Percentiles rank a stretch among this genome's conserved stretches.
These are phyloP conservation scores for Boletus insuetus DNA, from an alignment of 768 basidiomycete genomes.

Conservation along the genomic window DNA sequence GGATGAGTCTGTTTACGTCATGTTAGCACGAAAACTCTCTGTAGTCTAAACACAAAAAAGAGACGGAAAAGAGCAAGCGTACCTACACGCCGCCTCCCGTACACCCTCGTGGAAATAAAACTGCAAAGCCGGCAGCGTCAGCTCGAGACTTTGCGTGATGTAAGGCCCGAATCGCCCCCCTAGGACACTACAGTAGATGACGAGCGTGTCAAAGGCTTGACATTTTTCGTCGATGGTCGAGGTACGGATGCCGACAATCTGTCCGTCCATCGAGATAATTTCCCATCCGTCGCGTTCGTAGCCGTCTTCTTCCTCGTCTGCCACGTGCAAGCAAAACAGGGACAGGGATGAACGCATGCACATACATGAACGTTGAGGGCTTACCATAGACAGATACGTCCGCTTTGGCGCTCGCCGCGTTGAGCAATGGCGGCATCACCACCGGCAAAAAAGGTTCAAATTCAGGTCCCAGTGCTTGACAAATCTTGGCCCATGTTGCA, in stretches of 20 bases:
- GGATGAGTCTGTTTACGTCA: slow-evolving; percentile 52
- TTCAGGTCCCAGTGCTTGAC: slow-evolving; percentile 78
- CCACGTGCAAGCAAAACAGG: slow-evolving; percentile 12
- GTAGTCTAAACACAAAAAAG: no score
- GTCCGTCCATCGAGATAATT: slow-evolving; percentile 74
- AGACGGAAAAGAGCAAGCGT: slow-evolving; percentile 14
- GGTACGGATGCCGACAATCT: slow-evolving; percentile 73
- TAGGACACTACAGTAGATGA: slow-evolving; percentile 74
- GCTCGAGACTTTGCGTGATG: slow-evolving; percentile 65
- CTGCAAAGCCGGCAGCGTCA: slow-evolving; percentile 64
- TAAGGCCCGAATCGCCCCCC: slow-evolving; percentile 69
- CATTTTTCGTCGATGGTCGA: slow-evolving; percentile 84
- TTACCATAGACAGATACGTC: slow-evolving; percentile 73
- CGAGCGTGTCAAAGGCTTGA: slow-evolving; percentile 83
- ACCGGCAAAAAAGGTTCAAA: slow-evolving; percentile 85
- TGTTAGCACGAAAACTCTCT: no score
- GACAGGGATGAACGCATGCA: not conserved
- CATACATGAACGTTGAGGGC: not conserved
- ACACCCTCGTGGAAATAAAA: slow-evolving; percentile 89
- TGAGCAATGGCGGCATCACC: slow-evolving; percentile 78
- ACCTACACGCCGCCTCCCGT: slow-evolving; percentile 74
- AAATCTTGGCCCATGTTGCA: slow-evolving; percentile 83
- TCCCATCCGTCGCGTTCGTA: slow-evolving; percentile 76
- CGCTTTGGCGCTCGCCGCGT: slow-evolving; percentile 70
- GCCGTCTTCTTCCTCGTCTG: slow-evolving; percentile 52